phyloP scores from a whole-genome alignment of 148 eudicot species.

The Rhododendron griersonianum region DNA sequence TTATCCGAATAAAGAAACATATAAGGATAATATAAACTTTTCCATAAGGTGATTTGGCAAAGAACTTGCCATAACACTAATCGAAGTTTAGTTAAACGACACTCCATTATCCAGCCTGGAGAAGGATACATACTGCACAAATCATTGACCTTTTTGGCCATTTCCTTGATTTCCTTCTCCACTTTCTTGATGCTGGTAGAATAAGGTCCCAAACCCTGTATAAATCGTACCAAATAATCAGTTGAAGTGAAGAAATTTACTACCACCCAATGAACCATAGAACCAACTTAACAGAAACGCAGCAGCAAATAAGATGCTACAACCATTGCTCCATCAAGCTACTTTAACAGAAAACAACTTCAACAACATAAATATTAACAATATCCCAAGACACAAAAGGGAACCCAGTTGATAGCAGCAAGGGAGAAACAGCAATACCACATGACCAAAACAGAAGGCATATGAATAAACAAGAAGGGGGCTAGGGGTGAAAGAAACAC shows the following conservation, averaged over 20 bases:
- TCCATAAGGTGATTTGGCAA: background rate
- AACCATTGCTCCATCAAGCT: background rate
- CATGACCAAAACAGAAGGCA: background rate
- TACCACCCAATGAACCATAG: background rate
- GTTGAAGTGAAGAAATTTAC: background rate
- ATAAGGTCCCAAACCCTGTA: slow-evolving; percentile 95
- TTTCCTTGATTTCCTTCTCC: slow-evolving; percentile 83
- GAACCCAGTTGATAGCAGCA: background rate
- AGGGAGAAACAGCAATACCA: background rate
- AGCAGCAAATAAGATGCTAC: background rate
- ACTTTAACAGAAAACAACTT: background rate
- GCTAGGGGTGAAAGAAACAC: background rate
- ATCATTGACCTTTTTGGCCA: slow-evolving; percentile 86
- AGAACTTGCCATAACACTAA: background rate
- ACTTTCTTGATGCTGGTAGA: slow-evolving; percentile 62
- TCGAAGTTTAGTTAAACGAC: background rate
- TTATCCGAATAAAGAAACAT: background rate
- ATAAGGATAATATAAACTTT: background rate
- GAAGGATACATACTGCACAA: slow-evolving; percentile 54
- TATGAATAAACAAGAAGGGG: background rate
- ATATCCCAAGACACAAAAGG: background rate
- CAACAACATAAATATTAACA: background rate
- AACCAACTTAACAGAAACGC: background rate
- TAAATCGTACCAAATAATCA: background rate
- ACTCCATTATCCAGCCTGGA: background rate